phyloP scores from a whole-genome alignment of 2,329 filamentous ascomycete species.

The Tolypocladium album region DNA sequence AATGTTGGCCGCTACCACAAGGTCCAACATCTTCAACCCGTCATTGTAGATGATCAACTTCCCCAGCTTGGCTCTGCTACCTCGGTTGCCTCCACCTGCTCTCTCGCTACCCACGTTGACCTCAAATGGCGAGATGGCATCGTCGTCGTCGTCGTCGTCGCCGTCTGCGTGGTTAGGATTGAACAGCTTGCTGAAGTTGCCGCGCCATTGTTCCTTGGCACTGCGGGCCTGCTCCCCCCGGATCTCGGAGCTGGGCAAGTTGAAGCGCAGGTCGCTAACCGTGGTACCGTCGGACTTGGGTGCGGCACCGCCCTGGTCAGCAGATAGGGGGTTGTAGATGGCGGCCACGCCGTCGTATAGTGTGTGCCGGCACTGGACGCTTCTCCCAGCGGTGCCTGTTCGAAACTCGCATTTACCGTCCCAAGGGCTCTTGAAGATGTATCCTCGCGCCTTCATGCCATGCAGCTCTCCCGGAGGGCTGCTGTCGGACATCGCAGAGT shows the following conservation, averaged over 20 bases:
- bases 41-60: constrained; percentile 86
- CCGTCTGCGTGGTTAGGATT: constrained; percentile 17
- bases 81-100: constrained; percentile 76
- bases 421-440: constrained; percentile 80
- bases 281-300: constrained; percentile 23
- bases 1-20: constrained; percentile 84
- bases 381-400: constrained; percentile 65
- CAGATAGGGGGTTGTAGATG: constrained; percentile 33
- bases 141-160: constrained; percentile 26
- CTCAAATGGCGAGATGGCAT: constrained; percentile 41
- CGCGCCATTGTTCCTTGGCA: constrained; percentile 25
- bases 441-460: constrained; percentile 46
- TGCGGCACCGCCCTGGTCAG: constrained; percentile 17
- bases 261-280: constrained; percentile 84
- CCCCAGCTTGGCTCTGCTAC: constrained; percentile 82
- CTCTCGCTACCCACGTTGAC: constrained; percentile 69
- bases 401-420: constrained; percentile 77
- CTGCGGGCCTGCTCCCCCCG: constrained; percentile 25
- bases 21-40: constrained; percentile 89
- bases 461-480: not conserved
- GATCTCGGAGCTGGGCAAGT: constrained; percentile 55
- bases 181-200: constrained; percentile 31
- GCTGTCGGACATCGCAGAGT: constrained; percentile 8
- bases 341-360: constrained; percentile 33
- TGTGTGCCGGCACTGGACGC: constrained; percentile 64